Percentiles rank a stretch among this genome's conserved stretches.
phyloP scores from a whole-genome alignment of 106 monocot species.

The Dioscorea dumetorum region DNA sequence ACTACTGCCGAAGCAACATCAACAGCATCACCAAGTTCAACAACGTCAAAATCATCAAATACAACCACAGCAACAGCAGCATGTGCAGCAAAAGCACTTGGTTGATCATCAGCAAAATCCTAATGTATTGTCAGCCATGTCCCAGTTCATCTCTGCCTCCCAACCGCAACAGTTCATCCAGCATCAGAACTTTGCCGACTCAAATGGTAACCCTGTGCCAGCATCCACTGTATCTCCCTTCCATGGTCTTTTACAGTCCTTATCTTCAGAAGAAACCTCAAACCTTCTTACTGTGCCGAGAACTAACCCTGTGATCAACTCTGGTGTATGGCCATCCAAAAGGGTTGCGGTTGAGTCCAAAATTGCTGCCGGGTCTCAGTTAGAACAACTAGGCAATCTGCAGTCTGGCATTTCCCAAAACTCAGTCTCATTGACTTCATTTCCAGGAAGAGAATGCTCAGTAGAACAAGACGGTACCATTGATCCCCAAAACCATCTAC shows the following conservation, averaged over 20 bases:
- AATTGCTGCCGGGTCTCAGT: conserved; percentile 32
- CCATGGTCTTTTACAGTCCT: conserved; percentile 46
- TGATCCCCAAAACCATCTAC: conserved; percentile 35
- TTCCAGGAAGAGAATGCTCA: conserved; percentile 34
- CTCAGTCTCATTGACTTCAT: conserved; percentile 27
- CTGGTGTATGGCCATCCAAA: conserved; percentile 51
- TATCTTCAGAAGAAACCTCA: conserved; percentile 62
- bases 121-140: conserved; percentile 19
- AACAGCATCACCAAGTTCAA: conserved; percentile 1
- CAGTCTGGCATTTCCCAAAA: conserved; percentile 19
- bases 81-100: conserved; percentile 19
- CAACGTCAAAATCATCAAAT: no score
- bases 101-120: conserved; percentile 34
- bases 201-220: conserved; percentile 29
- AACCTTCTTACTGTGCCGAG: conserved; percentile 39
- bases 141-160: conserved; percentile 30
- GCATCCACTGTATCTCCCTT: conserved; percentile 35
- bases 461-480: conserved; percentile 26
- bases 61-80: background rate
- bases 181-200: conserved; percentile 41
- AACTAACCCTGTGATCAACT: conserved; percentile 26
- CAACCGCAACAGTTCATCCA: conserved; percentile 41
- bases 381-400: conserved; percentile 11
- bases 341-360: conserved; percentile 47
- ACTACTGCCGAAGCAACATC: no score